A percentile compares a stretch with the other conserved stretches of the same genome.
Conservation (phyloP, 441 rosid species). For the Aquilaria agallochum region DNA sequence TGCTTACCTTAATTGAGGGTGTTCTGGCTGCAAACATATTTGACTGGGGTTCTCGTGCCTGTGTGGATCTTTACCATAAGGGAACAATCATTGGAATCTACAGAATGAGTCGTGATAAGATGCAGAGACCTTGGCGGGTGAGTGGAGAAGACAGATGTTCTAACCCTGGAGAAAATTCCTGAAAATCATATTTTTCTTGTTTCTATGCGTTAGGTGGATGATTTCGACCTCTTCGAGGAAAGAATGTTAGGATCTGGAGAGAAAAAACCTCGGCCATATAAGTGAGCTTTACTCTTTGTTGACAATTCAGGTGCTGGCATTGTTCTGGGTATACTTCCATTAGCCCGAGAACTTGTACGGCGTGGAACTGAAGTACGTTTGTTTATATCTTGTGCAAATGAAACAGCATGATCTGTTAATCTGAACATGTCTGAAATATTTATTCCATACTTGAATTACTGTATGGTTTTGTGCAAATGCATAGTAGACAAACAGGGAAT, state of each 20-base stretch:
- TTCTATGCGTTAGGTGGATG: slow-evolving; percentile 67
- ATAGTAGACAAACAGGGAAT: too few species aligned
- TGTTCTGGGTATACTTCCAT: slow-evolving; percentile 97
- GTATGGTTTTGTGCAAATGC: too few species aligned
- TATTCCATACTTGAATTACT: not conserved
- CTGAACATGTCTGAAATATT: not conserved
- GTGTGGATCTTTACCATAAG: slow-evolving; percentile 97
- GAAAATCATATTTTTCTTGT: slow-evolving; percentile 2
- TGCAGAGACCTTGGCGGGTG: slow-evolving; percentile 99
- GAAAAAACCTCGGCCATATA: slow-evolving; percentile 67
- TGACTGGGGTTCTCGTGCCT: slow-evolving; percentile 99
- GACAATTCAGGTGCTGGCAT: slow-evolving; percentile 98
- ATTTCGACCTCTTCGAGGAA: slow-evolving; percentile 84
- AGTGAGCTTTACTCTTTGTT: slow-evolving; percentile 93
- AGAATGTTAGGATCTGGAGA: slow-evolving; percentile 74
- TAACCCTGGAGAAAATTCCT: slow-evolving; percentile 7
- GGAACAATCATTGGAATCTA: slow-evolving; percentile 98
- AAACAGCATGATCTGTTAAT: not conserved
- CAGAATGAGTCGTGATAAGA: slow-evolving; percentile 97
- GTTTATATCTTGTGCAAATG: slow-evolving; percentile 10
- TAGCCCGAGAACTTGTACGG: slow-evolving; percentile 92
- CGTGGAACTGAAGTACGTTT: slow-evolving; percentile 88
- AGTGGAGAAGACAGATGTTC: slow-evolving; percentile 23
- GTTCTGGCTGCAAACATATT: slow-evolving; percentile 99
- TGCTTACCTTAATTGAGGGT: slow-evolving; percentile 89